Evolutionary conservation across 495 filamentous ascomycete genomes (phyloP).

Genomic region (Aspergillus coremiiformis): DNA sequence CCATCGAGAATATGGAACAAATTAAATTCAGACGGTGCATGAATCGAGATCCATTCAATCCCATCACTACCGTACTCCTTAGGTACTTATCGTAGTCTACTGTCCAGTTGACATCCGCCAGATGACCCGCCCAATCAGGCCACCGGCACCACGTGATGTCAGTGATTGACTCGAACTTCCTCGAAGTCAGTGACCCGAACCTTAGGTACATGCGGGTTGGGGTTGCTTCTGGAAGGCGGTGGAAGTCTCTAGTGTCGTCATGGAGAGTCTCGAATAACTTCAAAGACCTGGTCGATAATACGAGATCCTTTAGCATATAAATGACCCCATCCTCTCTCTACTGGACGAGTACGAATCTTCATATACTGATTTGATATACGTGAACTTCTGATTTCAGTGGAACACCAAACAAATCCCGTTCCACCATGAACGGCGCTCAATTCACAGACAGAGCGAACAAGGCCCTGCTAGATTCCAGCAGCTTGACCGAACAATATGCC

Average conservation of each 20-base stretch:
- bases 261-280: constrained; percentile 16
- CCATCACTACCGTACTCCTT: not conserved
- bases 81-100: not conserved
- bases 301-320: too few relatives aligned
- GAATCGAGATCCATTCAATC: too few relatives aligned
- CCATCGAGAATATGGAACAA: too few relatives aligned
- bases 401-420: too few relatives aligned
- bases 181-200: too few relatives aligned
- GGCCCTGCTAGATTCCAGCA: constrained; percentile 77
- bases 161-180: too few relatives aligned
- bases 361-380: not conserved
- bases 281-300: constrained; percentile 12
- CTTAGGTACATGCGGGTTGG: not conserved
- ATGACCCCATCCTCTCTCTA: constrained; percentile 22
- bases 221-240: constrained; percentile 39
- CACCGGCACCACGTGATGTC: too few relatives aligned
- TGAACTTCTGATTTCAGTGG: too few relatives aligned
- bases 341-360: not conserved
- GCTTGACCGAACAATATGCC: constrained; percentile 74
- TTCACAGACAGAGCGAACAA: constrained; percentile 90
- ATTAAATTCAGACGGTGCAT: too few relatives aligned
- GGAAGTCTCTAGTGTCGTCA: constrained; percentile 32
- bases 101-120: not conserved
- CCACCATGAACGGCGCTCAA: constrained; percentile 46
- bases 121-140: not conserved